Evolutionary conservation across 164 flowering plant species (phyloP).

Genomic region (Protea cynaroides): DNA sequence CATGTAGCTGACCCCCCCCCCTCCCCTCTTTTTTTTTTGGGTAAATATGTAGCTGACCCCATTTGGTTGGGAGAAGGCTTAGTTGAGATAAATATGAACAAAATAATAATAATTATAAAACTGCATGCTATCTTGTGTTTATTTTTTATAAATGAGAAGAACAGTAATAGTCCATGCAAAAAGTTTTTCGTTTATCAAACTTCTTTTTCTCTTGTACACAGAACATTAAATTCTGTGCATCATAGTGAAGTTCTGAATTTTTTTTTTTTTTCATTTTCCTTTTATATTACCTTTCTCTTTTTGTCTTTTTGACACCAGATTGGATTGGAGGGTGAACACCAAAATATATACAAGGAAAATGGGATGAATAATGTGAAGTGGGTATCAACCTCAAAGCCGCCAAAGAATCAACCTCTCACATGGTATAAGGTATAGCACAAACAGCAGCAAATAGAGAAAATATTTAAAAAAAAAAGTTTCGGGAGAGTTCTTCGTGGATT

Average conservation of each 20-base stretch:
- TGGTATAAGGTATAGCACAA: conserved; percentile 81
- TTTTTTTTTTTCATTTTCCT: not conserved
- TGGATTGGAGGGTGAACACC: conserved; percentile 82
- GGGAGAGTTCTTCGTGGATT: not conserved
- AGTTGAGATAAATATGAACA: too few species aligned
- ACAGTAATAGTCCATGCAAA: too few species aligned
- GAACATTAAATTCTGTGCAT: not conserved
- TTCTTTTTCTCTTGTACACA: too few species aligned
- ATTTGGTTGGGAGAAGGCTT: not conserved
- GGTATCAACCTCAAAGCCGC: conserved; percentile 53
- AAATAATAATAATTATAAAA: too few species aligned
- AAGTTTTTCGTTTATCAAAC: too few species aligned
- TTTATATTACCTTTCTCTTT: not conserved
- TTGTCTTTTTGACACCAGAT: conserved; percentile 38
- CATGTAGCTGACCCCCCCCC: too few species aligned
- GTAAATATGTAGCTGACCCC: too few species aligned
- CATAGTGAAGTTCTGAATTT: not conserved
- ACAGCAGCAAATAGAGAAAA: not conserved
- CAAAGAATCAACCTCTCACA: conserved; percentile 80
- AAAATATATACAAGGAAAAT: conserved; percentile 45
- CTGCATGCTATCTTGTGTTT: too few species aligned
- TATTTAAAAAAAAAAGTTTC: not conserved
- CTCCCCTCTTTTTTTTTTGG: too few species aligned
- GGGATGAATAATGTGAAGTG: conserved; percentile 51
- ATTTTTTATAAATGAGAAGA: too few species aligned